Evolutionary conservation across 176 grass and related monocot genomes (phyloP), one percentile per base, ranked within the genome.

Genomic region (Zea mays): DNA sequence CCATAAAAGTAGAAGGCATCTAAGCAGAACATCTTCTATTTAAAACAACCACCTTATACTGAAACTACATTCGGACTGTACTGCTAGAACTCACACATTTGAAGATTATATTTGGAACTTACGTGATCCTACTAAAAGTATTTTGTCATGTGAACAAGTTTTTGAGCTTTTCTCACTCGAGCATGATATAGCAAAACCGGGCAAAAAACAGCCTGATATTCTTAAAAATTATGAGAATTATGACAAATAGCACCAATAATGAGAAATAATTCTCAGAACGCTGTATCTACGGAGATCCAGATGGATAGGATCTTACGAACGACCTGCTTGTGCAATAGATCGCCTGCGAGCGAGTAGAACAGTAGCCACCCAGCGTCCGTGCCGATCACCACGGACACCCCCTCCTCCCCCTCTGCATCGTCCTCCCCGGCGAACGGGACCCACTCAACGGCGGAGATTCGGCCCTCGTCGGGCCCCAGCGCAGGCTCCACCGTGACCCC

Each of bases 261-360:
- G 6, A 36, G 16, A 37, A 64, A 39, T 39, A 3, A 39, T 48
- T 67, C 13, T 20, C 0, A 39, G 1, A 77, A 63, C 35, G 4
- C 8, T 0, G 6, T 10, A 37, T 10, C 10, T 5, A 35, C 4
- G n/a, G 15, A 39, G 6, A 75, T 54, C 10, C 1, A 46, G 48
- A 34, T 39, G 55, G 7, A 61, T 3, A n/a, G 74, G 74, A 33
- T 67, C 27, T 7, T 34, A 51, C 45, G 3, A 3, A 3, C 3
- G 0, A 97, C 94, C 90, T 97, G 95, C 79, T 97, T 97, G 73
- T 92, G 87, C 60, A 98, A 63, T n/a, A 98, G 91, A 71, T 94
- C 83, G 39, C 91, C 91, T 7, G 52, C 48, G 15, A 88, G 75
- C 8, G 95, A 88, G 81, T 90, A 94, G 51, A 98, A 71, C 36